Evolutionary conservation across 1,284 basidiomycete species (phyloP), one percentile per base, ranked within the genome.

Genomic region (Trichosporon faecale): DNA sequence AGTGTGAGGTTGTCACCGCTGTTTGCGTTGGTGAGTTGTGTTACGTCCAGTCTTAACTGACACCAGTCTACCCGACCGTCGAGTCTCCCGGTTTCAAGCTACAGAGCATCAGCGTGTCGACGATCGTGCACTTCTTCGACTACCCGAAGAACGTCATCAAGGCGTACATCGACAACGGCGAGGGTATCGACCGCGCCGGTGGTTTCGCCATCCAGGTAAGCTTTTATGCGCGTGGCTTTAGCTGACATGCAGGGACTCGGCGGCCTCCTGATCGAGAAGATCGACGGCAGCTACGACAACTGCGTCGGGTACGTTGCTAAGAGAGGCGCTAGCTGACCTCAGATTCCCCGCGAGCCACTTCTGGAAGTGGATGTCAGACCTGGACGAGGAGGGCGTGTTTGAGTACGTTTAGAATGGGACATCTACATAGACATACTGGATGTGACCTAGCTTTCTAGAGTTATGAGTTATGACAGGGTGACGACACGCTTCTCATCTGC

Each of bases 261-360:
- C 0, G 91, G 90, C 1, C 75, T 94, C 60, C 85, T 98, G 40
- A 85, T 98, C 65, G 87, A 91, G 64, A 90, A 91, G 76, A 88
- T 98, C 33, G 91, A 97, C 69, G 95, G 96, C 1, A 94, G 96
- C 80, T 97, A 91, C 79, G 88, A 93, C 79, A 98, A 98, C 77
- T 91, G 94, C 4, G 94, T 96, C 14, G 95, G 95, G 74, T 80
- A 55, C 29, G 76, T 70, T 7, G 7, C 55, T 35, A 14, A 18
- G 8, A 9, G 21, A 25, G n/a, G 46, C 35, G 23, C 44, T 70
- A 64, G 23, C 61, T 63, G 18, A 67, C 66, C 65, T 3, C 68
- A 79, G 79, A 1, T 84, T 84, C 73, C 83, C 83, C 1, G 77
- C 76, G 2, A 73, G 79, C 1, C 74, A 77, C 21, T 84, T 84